These are phyloP conservation scores for Erucastrum elatum DNA, from an alignment of 345 rosid species.

Conservation along the genomic window DNA sequence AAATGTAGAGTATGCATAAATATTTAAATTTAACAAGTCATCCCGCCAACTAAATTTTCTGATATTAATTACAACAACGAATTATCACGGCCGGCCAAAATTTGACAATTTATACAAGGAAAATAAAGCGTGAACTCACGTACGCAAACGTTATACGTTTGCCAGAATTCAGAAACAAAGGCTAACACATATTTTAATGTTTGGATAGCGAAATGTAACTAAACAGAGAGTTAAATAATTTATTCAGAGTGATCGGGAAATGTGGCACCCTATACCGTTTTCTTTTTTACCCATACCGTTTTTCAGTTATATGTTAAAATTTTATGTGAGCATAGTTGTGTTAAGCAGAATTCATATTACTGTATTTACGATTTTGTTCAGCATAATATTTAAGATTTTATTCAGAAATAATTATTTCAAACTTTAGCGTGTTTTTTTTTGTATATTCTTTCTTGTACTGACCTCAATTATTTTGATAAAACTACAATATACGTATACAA, in stretches of 20 bases:
- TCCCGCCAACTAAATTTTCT: conserved; percentile 27
- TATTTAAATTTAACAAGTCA: neutral
- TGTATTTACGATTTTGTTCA: neutral
- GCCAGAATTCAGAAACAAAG: conserved; percentile 1
- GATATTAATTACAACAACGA: conserved; percentile 21
- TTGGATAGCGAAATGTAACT: conserved; percentile 4
- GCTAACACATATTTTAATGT: neutral
- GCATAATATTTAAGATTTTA: neutral
- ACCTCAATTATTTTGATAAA: neutral
- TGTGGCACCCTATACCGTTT: neutral
- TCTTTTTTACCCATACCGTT: neutral
- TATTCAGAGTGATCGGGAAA: neutral
- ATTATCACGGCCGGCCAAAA: conserved; percentile 22
- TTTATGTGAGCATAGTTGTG: neutral
- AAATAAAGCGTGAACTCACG: conserved; percentile 1
- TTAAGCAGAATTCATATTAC: neutral
- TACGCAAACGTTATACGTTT: conserved; percentile 17
- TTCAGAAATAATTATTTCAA: neutral
- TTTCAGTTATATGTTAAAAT: neutral
- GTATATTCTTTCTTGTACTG: neutral
- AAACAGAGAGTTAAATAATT: neutral
- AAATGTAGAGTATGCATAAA: neutral
- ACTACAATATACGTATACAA: neutral
- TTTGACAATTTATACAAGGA: conserved; percentile 17
- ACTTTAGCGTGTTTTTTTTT: neutral